Percentiles rank a stretch among this genome's conserved stretches.
phyloP scores from a whole-genome alignment of 2,329 filamentous ascomycete genomes.

The Cladosporium oxysporum region DNA sequence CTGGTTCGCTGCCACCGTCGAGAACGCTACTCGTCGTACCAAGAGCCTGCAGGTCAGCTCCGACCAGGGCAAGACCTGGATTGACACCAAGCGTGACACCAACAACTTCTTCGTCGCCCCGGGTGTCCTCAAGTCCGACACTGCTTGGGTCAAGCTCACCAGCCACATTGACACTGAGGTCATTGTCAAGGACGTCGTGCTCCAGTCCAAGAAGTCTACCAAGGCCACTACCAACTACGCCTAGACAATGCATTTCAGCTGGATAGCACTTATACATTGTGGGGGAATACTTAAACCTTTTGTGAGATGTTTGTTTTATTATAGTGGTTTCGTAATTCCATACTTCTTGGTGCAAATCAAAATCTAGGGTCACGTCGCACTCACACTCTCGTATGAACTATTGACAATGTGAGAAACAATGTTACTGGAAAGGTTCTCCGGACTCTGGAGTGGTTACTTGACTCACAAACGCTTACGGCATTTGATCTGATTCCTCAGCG shows the following conservation, averaged over 20 bases:
- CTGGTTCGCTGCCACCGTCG: constrained; percentile 31
- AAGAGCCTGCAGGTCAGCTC: constrained; percentile 26
- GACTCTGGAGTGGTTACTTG: too few species aligned
- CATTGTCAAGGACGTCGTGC: constrained; percentile 17
- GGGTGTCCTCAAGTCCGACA: constrained; percentile 17
- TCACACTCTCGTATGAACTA: neutral
- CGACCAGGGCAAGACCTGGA: constrained; percentile 29
- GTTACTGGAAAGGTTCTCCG: too few species aligned
- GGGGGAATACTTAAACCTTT: neutral
- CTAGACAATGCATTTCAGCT: neutral
- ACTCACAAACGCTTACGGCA: too few species aligned
- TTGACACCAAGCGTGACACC: constrained; percentile 23
- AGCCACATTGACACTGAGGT: constrained; percentile 20
- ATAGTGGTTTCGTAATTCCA: neutral
- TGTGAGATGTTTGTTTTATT: neutral
- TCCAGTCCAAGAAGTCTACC: neutral
- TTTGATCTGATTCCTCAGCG: neutral
- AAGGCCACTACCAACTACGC: constrained; percentile 14
- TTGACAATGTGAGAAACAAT: neutral
- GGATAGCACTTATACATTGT: neutral
- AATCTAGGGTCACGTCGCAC: neutral
- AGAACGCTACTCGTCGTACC: constrained; percentile 28
- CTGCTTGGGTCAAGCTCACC: constrained; percentile 28
- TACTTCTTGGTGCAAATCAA: neutral
- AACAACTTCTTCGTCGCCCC: constrained; percentile 31